These are phyloP conservation scores for Candida sithepensis DNA, from an alignment of 805 yeast species.

Conservation along the genomic window DNA sequence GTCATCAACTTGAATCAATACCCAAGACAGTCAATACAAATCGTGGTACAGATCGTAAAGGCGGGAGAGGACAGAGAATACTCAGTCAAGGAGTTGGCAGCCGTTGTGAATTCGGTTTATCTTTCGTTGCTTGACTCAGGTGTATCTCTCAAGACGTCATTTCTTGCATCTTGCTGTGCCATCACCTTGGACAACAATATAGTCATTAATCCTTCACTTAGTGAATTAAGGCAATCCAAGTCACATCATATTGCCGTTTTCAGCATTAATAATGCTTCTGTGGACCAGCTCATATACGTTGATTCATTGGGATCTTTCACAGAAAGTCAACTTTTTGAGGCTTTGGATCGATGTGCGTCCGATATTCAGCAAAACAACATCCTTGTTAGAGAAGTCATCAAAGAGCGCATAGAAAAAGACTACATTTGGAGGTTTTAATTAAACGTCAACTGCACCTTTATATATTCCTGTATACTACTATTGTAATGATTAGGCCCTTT, in stretches of 20 bases:
- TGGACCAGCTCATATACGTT: constrained; percentile 55
- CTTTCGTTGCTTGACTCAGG: constrained; percentile 81
- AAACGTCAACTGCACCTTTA: background rate
- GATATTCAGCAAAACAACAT: constrained; percentile 43
- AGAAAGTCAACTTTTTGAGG: constrained; percentile 48
- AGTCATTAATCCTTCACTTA: constrained; percentile 42
- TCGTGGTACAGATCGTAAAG: constrained; percentile 62
- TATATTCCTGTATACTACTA: background rate
- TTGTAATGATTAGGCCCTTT: background rate
- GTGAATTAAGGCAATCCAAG: constrained; percentile 38
- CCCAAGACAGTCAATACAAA: constrained; percentile 76
- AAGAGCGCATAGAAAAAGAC: constrained; percentile 46
- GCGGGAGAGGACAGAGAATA: constrained; percentile 41
- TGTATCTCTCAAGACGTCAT: constrained; percentile 61
- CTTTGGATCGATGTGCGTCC: constrained; percentile 49
- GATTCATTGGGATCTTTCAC: constrained; percentile 74
- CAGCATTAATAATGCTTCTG: constrained; percentile 46
- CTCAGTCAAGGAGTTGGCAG: constrained; percentile 51
- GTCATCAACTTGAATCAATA: constrained; percentile 58
- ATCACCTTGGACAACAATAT: constrained; percentile 25
- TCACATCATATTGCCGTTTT: constrained; percentile 70
- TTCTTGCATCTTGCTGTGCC: constrained; percentile 48
- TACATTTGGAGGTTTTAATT: constrained; percentile 51
- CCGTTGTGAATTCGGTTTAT: constrained; percentile 68
- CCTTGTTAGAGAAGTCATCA: constrained; percentile 44